Base-by-base conservation (phyloP, 1,284 basidiomycete genomes). In the Trichosporon inkin region DNA sequence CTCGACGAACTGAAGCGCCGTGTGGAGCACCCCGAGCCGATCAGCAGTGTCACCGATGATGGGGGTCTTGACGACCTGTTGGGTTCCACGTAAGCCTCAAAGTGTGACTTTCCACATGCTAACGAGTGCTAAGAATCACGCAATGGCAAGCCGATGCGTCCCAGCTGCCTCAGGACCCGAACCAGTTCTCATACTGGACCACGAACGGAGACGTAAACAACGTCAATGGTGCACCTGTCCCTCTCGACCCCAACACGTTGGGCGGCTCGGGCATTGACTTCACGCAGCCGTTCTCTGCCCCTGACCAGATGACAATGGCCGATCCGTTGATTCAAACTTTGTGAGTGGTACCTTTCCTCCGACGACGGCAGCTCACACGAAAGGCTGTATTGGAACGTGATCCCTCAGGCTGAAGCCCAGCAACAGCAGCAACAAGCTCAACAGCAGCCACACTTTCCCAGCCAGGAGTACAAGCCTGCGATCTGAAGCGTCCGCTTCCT, bases 351-450 rank as follows among this genome's bases (percentile, higher is more conserved):
- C 38, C 24, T 19, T 32, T 32, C 37, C 44, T 52, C 53, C 47
- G 58, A 55, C 16, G n/a, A 41, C 28, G 62, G 47, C 32, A 62
- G 38, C 56, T 56, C 34, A 56, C 52, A 28, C 38, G 19, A 38
- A 38, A 64, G 63, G n/a, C 32, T 64, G 20, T 64, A 64, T 44
- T 64, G 63, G 63, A 62, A 64, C 53, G 63, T 59, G n/a, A 62
- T 64, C 37, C 44, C 52, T 8, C 57, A 60, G 40, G 39, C 52
- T 17, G 60, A 64, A 13, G 44, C 44, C 24, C 44, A 32, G 44
- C 44, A 49, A 24, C 41, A 47, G 41, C 41, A 47, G 22, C 41
- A 47, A n/a, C 36, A 38, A 38, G 13, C 36, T 24, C 41, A 47
- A 11, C 44, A 49, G 24, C 28, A 32, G 28, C 28, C 28, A 8